phyloP scores from a whole-genome alignment of 2,329 filamentous ascomycete genomes.

The Fusarium palustre region DNA sequence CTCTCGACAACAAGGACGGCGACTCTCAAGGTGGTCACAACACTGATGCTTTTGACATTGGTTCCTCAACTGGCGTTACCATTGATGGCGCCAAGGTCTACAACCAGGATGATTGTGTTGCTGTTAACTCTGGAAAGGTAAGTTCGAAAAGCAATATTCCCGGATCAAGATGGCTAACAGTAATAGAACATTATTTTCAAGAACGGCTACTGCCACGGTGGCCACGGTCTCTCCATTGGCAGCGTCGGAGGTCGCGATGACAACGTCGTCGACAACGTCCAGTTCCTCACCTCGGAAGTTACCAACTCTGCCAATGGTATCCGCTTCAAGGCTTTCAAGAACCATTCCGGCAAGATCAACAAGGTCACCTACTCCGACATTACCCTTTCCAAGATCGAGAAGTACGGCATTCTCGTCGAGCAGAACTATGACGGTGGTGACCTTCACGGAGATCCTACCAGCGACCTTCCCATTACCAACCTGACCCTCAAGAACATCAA shows the following conservation, averaged over 20 bases:
- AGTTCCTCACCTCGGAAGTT: constrained; percentile 61
- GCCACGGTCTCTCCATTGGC: constrained; percentile 58
- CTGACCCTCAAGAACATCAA: constrained; percentile 57
- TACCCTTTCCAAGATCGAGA: constrained; percentile 54
- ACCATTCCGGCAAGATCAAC: constrained; percentile 58
- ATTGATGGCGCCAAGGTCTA: constrained; percentile 65
- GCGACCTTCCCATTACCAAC: constrained; percentile 62
- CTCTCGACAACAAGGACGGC: constrained; percentile 55
- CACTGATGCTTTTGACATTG: constrained; percentile 71
- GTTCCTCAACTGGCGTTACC: constrained; percentile 60
- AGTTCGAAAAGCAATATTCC: fast-evolving
- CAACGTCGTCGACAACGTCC: constrained; percentile 64
- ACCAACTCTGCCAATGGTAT: constrained; percentile 63
- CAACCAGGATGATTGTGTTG: constrained; percentile 72
- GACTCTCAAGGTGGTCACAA: constrained; percentile 58
- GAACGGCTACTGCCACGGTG: constrained; percentile 57
- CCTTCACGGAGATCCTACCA: constrained; percentile 57
- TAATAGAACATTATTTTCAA: constrained; percentile 58
- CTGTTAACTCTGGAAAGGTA: constrained; percentile 63
- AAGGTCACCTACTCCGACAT: constrained; percentile 59
- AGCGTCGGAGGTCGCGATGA: constrained; percentile 60
- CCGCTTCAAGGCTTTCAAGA: constrained; percentile 62
- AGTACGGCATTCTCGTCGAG: constrained; percentile 54
- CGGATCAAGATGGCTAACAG: neutral
- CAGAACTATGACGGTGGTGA: constrained; percentile 62